These are phyloP conservation scores for Tolypocladium capitatum DNA, from an alignment of 2,329 filamentous ascomycete species.

Conservation along the genomic window DNA sequence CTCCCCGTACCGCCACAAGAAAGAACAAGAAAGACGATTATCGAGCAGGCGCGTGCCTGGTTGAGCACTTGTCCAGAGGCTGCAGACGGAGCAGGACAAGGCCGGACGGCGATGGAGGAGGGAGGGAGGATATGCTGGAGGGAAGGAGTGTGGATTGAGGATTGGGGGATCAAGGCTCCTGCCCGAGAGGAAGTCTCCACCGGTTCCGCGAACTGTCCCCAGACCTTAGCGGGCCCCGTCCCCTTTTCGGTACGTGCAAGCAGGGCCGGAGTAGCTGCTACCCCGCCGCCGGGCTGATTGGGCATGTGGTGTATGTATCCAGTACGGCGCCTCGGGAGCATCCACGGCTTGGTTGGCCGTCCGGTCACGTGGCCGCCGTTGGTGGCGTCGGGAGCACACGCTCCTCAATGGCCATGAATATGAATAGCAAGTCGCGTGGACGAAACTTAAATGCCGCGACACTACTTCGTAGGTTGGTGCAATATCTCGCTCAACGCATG, in stretches of 20 bases:
- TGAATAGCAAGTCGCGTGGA: too few relatives aligned
- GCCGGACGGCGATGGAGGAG: background rate
- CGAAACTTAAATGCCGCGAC: too few relatives aligned
- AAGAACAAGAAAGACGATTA: too few relatives aligned
- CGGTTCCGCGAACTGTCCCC: background rate
- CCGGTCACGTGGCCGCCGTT: too few relatives aligned
- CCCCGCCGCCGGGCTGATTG: background rate
- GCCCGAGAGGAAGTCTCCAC: background rate
- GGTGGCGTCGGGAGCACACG: too few relatives aligned
- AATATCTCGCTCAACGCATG: too few relatives aligned
- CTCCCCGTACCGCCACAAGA: background rate
- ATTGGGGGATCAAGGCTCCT: background rate
- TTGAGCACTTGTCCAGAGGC: background rate
- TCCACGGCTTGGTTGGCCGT: too few relatives aligned
- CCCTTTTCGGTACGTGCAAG: background rate
- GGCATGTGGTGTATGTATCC: background rate
- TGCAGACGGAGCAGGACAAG: background rate
- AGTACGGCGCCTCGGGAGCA: background rate
- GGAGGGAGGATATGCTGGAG: background rate
- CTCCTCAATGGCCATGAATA: background rate
- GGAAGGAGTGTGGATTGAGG: background rate
- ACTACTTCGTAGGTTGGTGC: too few relatives aligned
- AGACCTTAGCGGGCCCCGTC: background rate
- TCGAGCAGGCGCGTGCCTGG: background rate
- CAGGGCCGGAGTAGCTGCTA: background rate